Evolutionary conservation across 176 grass and related monocot genomes (phyloP).

Genomic region (Musa acuminata): DNA sequence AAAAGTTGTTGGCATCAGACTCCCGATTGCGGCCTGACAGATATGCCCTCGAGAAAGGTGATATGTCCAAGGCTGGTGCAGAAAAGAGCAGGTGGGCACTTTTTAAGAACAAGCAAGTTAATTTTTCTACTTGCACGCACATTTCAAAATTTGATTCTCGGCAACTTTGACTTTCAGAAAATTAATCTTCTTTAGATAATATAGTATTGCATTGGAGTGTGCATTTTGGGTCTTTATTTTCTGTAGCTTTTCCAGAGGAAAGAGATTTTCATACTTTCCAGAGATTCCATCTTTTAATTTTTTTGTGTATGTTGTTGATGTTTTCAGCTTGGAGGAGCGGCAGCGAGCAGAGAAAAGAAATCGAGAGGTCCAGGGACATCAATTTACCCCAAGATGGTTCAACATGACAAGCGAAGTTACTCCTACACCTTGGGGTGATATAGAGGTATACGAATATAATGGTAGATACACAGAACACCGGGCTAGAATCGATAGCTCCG

Average conservation of each 20-base stretch:
- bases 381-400: constrained; percentile 85
- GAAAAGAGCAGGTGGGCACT: constrained; percentile 68
- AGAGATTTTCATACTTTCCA: neutral
- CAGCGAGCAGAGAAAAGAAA: constrained; percentile 86
- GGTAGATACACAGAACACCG: constrained; percentile 66
- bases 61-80: constrained; percentile 74
- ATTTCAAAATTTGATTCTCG: no score
- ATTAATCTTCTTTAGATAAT: no score
- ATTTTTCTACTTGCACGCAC: no score
- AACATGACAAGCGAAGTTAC: constrained; percentile 39
- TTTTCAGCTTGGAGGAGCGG: constrained; percentile 71
- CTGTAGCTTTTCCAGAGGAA: no score
- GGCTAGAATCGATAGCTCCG: constrained; percentile 42
- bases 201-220: no score
- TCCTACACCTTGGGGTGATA: constrained; percentile 79
- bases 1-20: constrained; percentile 78
- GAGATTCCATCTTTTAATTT: neutral
- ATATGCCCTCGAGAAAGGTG: constrained; percentile 81
- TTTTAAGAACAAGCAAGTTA: neutral
- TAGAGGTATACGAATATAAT: constrained; percentile 87
- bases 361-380: constrained; percentile 50
- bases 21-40: constrained; percentile 84
- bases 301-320: neutral
- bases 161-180: no score
- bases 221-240: no score